A percentile compares a stretch with the other conserved stretches of the same genome.
Evolutionary conservation across 768 basidiomycete species (phyloP).

Genomic region (Naganishia vishniacii): DNA sequence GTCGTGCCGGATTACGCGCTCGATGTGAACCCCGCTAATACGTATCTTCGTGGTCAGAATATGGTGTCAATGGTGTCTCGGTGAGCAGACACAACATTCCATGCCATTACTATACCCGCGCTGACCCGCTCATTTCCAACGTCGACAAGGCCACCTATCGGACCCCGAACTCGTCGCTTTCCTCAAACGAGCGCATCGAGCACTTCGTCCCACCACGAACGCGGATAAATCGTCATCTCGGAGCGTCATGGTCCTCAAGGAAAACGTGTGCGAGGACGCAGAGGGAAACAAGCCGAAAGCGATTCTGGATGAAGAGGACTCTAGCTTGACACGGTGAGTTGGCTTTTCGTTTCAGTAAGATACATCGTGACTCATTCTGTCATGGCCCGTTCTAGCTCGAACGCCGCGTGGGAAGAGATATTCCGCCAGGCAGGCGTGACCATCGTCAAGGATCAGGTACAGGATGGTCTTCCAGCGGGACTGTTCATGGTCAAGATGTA

Average conservation of each 20-base stretch:
- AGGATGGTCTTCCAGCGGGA: conserved; percentile 74
- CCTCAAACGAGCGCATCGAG: conserved; percentile 59
- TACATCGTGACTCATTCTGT: no score
- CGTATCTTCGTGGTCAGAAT: conserved; percentile 49
- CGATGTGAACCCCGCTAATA: neutral
- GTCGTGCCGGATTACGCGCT: conserved; percentile 22
- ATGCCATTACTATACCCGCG: neutral
- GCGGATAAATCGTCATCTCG: conserved; percentile 19
- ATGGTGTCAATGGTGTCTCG: conserved; percentile 95
- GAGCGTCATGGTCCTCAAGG: conserved; percentile 74
- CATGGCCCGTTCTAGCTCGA: conserved; percentile 58
- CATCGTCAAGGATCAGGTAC: conserved; percentile 67
- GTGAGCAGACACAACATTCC: conserved; percentile 48
- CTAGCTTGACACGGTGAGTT: conserved; percentile 75
- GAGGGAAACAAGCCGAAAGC: conserved; percentile 51
- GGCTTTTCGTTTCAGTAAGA: no score
- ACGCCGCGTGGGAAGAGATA: conserved; percentile 68
- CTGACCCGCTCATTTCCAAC: conserved; percentile 11
- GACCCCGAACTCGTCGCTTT: conserved; percentile 73
- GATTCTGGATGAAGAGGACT: conserved; percentile 78
- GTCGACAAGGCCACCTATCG: conserved; percentile 64
- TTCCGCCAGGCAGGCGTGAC: conserved; percentile 70
- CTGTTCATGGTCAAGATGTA: conserved; percentile 84
- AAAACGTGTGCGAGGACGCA: conserved; percentile 70
- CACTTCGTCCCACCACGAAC: conserved; percentile 53